Conservation (phyloP, 2,329 filamentous ascomycete genomes). For the Cadophora sp. region DNA sequence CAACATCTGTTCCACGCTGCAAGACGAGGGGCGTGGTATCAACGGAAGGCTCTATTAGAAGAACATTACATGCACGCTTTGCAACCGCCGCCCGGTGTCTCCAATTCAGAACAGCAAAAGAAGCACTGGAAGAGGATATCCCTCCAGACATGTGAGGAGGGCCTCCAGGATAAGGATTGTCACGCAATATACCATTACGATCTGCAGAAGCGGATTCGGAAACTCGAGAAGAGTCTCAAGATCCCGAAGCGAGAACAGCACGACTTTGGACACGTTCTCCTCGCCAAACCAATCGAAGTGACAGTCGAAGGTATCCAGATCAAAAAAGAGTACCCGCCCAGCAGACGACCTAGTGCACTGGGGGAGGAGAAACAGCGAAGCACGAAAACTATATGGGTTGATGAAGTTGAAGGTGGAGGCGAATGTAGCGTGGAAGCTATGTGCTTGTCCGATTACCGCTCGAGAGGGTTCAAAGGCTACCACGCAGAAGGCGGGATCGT, state of each 20-base stretch:
- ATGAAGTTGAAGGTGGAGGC: conserved; percentile 70
- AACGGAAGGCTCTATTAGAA: conserved; percentile 90
- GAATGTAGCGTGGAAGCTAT: conserved; percentile 93
- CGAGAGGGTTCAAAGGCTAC: conserved; percentile 88
- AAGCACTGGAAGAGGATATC: conserved; percentile 84
- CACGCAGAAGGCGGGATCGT: conserved; percentile 92
- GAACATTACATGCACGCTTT: conserved; percentile 89
- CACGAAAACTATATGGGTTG: conserved; percentile 86
- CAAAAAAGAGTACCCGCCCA: conserved; percentile 59
- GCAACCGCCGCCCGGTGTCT: conserved; percentile 32
- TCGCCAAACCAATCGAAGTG: conserved; percentile 78
- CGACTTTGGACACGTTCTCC: conserved; percentile 85
- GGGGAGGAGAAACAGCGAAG: conserved; percentile 50
- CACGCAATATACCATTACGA: conserved; percentile 95
- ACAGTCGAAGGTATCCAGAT: conserved; percentile 80
- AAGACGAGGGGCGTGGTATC: conserved; percentile 90
- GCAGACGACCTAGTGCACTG: conserved; percentile 32
- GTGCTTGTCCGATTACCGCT: conserved; percentile 87
- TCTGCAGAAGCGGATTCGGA: conserved; percentile 89
- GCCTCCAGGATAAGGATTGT: conserved; percentile 85
- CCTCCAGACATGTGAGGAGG: conserved; percentile 81
- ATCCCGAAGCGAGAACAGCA: conserved; percentile 88
- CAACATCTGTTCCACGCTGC: conserved; percentile 87
- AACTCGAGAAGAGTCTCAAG: conserved; percentile 84
- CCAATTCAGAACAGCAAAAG: conserved; percentile 66